These are phyloP conservation scores for Wickerhamiella sergipiensis DNA, from an alignment of 805 yeast species.

Conservation along the genomic window DNA sequence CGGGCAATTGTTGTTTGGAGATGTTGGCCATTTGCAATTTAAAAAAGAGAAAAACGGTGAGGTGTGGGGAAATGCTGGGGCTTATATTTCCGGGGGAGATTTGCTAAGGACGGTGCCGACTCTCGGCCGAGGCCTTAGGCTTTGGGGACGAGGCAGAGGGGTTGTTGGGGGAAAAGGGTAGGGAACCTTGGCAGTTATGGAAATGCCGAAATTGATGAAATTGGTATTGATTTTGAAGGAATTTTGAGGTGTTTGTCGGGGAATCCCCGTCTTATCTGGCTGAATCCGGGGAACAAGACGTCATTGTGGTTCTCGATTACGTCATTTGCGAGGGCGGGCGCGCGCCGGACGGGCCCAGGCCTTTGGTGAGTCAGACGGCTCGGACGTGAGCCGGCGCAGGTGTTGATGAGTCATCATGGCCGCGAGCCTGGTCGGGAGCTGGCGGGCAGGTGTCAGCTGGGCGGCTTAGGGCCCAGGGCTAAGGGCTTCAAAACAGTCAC, in stretches of 20 bases:
- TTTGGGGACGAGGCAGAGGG: background rate
- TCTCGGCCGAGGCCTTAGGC: background rate
- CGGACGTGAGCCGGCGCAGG: no score
- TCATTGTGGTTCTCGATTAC: background rate
- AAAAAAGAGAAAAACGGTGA: no score
- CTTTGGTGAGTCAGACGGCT: no score
- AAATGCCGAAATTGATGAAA: no score
- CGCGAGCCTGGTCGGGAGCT: no score
- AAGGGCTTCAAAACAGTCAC: background rate
- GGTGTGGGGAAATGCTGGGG: background rate
- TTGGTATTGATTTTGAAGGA: no score
- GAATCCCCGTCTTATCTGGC: background rate
- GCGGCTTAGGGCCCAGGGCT: background rate
- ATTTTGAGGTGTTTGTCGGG: no score
- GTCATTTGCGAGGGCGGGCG: background rate
- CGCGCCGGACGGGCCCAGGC: no score
- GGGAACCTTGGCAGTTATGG: background rate
- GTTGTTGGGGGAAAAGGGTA: background rate
- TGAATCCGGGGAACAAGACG: background rate
- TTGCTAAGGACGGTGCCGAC: background rate
- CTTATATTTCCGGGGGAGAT: background rate
- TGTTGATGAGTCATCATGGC: no score
- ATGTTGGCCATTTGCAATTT: background rate
- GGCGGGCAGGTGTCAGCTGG: no score
- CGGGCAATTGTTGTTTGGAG: conserved; percentile 2